phyloP scores from a whole-genome alignment of 768 basidiomycete species.

The Lyophyllum semitale region DNA sequence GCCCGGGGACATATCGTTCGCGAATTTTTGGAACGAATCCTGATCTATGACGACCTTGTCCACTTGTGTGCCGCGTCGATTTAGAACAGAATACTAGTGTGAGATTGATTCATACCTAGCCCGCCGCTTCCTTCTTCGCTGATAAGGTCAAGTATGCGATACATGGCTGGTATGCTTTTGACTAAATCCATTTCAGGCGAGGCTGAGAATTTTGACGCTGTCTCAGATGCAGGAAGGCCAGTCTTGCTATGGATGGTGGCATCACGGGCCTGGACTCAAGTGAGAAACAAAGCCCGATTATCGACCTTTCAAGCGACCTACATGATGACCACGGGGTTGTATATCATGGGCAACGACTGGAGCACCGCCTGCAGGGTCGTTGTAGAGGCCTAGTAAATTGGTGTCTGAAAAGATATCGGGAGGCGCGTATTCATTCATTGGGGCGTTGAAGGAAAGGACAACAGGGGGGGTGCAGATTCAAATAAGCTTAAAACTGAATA shows the following conservation, averaged over 20 bases:
- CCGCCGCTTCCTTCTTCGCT: constrained; percentile 52
- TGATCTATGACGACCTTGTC: constrained; percentile 67
- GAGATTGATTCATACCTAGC: constrained; percentile 39
- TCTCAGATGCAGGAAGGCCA: neutral
- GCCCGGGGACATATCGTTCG: constrained; percentile 49
- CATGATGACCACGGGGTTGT: neutral
- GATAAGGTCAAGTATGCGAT: constrained; percentile 55
- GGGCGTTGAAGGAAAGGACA: neutral
- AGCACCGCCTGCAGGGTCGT: no score
- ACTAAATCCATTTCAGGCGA: constrained; percentile 16
- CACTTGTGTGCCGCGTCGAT: constrained; percentile 32
- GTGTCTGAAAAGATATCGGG: no score
- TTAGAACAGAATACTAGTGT: neutral
- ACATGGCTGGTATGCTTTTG: constrained; percentile 44
- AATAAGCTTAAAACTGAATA: neutral
- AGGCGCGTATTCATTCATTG: no score
- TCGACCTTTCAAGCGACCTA: neutral
- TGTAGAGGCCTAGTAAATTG: no score
- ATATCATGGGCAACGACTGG: no score
- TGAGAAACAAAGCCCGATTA: neutral
- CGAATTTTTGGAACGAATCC: constrained; percentile 46
- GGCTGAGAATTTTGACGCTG: neutral
- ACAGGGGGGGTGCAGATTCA: neutral
- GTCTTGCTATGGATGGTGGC: no score
- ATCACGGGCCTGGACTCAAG: neutral